A percentile compares a stretch with the other conserved stretches of the same genome.
Conservation (phyloP, 345 rosid genomes). For the Gynandropsis gynandra region DNA sequence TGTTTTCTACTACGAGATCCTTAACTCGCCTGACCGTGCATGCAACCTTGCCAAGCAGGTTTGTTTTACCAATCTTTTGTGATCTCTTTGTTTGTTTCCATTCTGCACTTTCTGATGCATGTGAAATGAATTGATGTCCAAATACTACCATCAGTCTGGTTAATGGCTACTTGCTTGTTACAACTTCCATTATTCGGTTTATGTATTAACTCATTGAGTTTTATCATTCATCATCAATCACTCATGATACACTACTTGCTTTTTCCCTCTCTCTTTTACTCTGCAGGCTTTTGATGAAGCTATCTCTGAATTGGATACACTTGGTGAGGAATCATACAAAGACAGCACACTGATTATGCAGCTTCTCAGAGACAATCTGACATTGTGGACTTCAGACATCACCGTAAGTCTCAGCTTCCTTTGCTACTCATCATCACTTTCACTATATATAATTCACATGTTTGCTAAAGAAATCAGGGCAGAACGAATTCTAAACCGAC, state of each 20-base stretch:
- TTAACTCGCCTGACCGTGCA: constrained; percentile 82
- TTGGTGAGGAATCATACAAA: constrained; percentile 60
- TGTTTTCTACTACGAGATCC: constrained; percentile 80
- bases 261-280: no score
- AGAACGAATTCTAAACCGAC: not conserved
- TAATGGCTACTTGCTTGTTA: no score
- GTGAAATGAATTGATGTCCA: no score
- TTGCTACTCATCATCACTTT: not conserved
- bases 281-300: constrained; percentile 45
- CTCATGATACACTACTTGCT: no score
- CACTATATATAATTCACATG: not conserved
- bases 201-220: no score
- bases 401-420: constrained; percentile 11
- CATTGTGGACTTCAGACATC: constrained; percentile 46
- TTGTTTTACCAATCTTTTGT: no score
- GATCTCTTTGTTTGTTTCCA: no score
- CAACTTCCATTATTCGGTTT: no score
- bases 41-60: constrained; percentile 85
- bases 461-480: not conserved
- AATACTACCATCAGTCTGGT: no score
- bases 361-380: constrained; percentile 45
- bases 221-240: no score
- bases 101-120: no score
- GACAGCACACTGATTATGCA: constrained; percentile 56
- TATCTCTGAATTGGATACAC: constrained; percentile 46